These are phyloP conservation scores for Sporobolomyces pararoseus DNA, from an alignment of 768 basidiomycete species.

Conservation along the genomic window DNA sequence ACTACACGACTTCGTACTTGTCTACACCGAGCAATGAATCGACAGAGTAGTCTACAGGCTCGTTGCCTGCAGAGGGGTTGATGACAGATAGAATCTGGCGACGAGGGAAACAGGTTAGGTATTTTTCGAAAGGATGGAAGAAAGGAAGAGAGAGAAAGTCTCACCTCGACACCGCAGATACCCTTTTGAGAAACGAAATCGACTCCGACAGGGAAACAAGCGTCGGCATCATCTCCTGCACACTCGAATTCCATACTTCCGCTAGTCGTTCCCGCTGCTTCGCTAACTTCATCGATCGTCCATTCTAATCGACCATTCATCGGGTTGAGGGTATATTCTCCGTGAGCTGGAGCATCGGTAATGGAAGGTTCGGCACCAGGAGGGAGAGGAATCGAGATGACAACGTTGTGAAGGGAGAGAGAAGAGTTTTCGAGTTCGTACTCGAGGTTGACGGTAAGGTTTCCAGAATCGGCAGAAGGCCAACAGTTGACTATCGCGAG, in stretches of 20 bases:
- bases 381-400: constrained; percentile 87
- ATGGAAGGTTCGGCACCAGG: constrained; percentile 81
- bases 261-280: constrained; percentile 58
- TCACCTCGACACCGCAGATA: constrained; percentile 69
- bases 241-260: constrained; percentile 90
- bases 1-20: constrained; percentile 53
- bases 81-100: constrained; percentile 52
- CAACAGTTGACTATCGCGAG: constrained; percentile 77
- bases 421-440: constrained; percentile 88
- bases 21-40: constrained; percentile 57
- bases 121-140: neutral
- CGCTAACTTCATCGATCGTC: constrained; percentile 69
- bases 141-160: constrained; percentile 15
- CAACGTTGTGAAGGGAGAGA: constrained; percentile 74
- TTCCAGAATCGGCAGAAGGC: constrained; percentile 91
- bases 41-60: constrained; percentile 58
- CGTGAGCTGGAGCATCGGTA: constrained; percentile 60
- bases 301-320: constrained; percentile 78
- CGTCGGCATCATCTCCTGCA: constrained; percentile 71
- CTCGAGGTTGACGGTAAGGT: constrained; percentile 90
- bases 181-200: constrained; percentile 75
- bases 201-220: constrained; percentile 89
- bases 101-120: neutral
- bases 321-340: constrained; percentile 63
- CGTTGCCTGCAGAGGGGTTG: constrained; percentile 56